Percentiles rank a stretch among this genome's conserved stretches.
Evolutionary conservation across 345 rosid genomes (phyloP).

Genomic region (Kandelia obovata): DNA sequence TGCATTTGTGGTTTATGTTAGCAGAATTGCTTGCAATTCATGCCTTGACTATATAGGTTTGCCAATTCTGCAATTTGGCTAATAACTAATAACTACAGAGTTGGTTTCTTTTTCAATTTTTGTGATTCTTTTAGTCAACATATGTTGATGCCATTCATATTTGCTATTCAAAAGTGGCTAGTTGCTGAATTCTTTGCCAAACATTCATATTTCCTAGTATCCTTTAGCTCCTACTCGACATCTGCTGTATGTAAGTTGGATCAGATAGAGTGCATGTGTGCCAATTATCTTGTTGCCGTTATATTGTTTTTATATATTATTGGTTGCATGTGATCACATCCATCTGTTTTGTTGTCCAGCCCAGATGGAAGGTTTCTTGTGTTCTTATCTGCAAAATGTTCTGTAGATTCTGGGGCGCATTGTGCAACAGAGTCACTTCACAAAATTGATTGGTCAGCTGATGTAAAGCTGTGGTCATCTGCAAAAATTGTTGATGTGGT

Average conservation of each 20-base stretch:
- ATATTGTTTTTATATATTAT: not conserved
- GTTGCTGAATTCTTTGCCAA: no score
- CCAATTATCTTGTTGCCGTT: no score
- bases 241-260: no score
- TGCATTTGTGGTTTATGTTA: not conserved
- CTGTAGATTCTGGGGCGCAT: slow-evolving; percentile 83
- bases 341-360: slow-evolving; percentile 40
- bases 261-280: no score
- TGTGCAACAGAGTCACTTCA: slow-evolving; percentile 70
- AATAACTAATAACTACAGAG: not conserved
- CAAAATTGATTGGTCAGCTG: slow-evolving; percentile 68
- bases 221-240: no score
- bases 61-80: not conserved
- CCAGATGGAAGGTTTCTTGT: slow-evolving; percentile 78
- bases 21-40: not conserved
- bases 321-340: slow-evolving; percentile 15
- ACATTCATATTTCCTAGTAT: no score
- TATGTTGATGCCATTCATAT: not conserved
- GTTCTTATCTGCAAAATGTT: slow-evolving; percentile 62
- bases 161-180: no score
- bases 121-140: not conserved
- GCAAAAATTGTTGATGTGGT: slow-evolving; percentile 67
- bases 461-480: slow-evolving; percentile 39
- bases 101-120: no score
- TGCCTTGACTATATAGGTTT: not conserved